Base-by-base conservation (phyloP, 164 flowering plant species). In the Cinnamomum chago region DNA sequence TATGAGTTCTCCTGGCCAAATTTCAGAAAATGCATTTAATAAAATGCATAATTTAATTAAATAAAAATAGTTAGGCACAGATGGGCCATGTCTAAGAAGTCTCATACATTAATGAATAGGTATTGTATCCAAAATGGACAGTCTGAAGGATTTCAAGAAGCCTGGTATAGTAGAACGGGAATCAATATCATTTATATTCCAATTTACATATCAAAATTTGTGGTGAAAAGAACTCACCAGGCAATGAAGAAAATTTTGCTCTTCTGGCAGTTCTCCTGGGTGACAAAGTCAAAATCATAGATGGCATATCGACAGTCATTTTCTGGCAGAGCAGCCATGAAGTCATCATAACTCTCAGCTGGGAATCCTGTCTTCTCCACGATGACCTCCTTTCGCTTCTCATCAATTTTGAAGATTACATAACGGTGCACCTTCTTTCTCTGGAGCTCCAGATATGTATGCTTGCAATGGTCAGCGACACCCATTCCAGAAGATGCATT, bases 231-330 rank as follows among this genome's bases (percentile, higher is more conserved):
- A 77, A 71, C 88, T 80, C 22, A 90, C 94, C 92, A 90, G 62
- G 94, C 90, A 76, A 90, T 85, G 83, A 90, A 90, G 79, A 88
- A 90, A 30, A 90, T 90, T 82, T 90, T 89, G 95, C 91, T 90
- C 84, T 87, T 88, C 72, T 88, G 95, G 70, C 95, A 90, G 71
- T 90, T 89, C 77, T 90, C 91, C 30, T 89, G 78, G 68, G 91
- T 90, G 60, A 90, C 93, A 60, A 80, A 90, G 79, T 90, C 95
- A 72, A 73, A 90, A 81, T 90, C 95, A 82, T 83, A 90, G 6
- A 90, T 83, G 3, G 95, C 92, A 78, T 90, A 90, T 80, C 95
- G 79, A 78, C 95, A 89, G 71, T 90, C 95, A 77, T 86, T 86
- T 73, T 88, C 93, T 6, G 93, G 95, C 82, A 89, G 73, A 33